Base-by-base conservation (phyloP, 1,284 basidiomycete genomes). In the Ceratobasidium sp. region DNA sequence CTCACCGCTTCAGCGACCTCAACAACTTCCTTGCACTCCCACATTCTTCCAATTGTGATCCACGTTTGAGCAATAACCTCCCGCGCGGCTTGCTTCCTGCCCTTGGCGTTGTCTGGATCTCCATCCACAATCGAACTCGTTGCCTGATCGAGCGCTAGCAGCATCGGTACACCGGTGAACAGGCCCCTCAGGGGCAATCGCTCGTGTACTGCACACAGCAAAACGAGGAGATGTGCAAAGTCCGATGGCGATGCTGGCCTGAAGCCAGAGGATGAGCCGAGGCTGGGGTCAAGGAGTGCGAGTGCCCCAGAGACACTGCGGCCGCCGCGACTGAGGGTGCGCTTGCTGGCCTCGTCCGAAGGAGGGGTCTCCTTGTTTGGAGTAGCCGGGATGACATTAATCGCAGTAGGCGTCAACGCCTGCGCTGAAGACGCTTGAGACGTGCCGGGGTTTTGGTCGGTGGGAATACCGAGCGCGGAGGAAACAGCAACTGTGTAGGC, bases 161-260 rank as follows among this genome's bases (percentile, higher is more conserved):
- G 82, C 91, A 97, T 96, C 1, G 96, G 96, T 41, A 94, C 83
- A 35, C 93, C 90, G 0, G 91, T 89, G 23, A 95, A 81, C 44
- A 97, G 79, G 0, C 91, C 91, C 28, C 91, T 87, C 32, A 91
- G 82, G 0, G 96, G 94, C 18, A 91, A 80, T 49, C 90, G 85
- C 66, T 89, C 84, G 61, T 95, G 89, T 16, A 93, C 83, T 2
- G 87, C 86, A 18, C 84, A 85, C 35, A 98, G 84, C 55, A 96
- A 85, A 47, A 86, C 84, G n/a, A 91, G 82, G 46, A 95, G 87
- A 75, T 90, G 88, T 1, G 88, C 83, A 79, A 94, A 96, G 79
- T 98, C 96, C 43, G 89, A 88, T 14, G 91, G 84, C 3, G 85
- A 85, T 1, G 87, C 87, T 21, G 70, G 80, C 75, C 75, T 23